phyloP scores from a whole-genome alignment of 768 basidiomycete genomes.

The Termitomyces sp. region DNA sequence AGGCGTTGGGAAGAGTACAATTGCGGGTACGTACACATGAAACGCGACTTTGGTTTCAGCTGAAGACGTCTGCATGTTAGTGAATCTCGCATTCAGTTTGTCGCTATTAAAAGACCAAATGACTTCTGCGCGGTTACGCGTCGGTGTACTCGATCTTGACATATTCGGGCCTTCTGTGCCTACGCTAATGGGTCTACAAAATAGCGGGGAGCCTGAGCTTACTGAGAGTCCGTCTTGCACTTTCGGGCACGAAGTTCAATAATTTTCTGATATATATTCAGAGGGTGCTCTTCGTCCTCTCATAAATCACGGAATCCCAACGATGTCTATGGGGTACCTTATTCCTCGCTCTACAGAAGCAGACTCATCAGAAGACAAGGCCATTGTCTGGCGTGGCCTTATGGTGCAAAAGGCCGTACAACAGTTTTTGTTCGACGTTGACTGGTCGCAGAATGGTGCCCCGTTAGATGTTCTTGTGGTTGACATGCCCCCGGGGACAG shows the following conservation, averaged over 20 bases:
- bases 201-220: conserved; percentile 72
- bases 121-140: conserved; percentile 44
- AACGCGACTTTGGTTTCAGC: background rate
- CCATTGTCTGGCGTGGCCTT: conserved; percentile 92
- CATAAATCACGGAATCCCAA: conserved; percentile 83
- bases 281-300: conserved; percentile 81
- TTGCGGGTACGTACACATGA: conserved; percentile 60
- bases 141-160: conserved; percentile 92
- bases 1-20: conserved; percentile 84
- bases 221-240: conserved; percentile 50
- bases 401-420: conserved; percentile 99
- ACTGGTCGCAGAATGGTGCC: conserved; percentile 59
- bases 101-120: conserved; percentile 39
- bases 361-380: conserved; percentile 59
- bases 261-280: conserved; percentile 20
- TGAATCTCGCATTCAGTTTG: conserved; percentile 79
- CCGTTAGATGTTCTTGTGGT: conserved; percentile 84
- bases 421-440: conserved; percentile 93
- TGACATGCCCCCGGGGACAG: conserved; percentile 97
- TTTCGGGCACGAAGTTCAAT: background rate
- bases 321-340: conserved; percentile 98
- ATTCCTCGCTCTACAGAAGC: conserved; percentile 54
- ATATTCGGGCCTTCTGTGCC: conserved; percentile 95
- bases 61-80: conserved; percentile 32
- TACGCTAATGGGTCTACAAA: conserved; percentile 86